Evolutionary conservation across 2,329 filamentous ascomycete genomes (phyloP).

Genomic region (Phyllosticta capitalensis): DNA sequence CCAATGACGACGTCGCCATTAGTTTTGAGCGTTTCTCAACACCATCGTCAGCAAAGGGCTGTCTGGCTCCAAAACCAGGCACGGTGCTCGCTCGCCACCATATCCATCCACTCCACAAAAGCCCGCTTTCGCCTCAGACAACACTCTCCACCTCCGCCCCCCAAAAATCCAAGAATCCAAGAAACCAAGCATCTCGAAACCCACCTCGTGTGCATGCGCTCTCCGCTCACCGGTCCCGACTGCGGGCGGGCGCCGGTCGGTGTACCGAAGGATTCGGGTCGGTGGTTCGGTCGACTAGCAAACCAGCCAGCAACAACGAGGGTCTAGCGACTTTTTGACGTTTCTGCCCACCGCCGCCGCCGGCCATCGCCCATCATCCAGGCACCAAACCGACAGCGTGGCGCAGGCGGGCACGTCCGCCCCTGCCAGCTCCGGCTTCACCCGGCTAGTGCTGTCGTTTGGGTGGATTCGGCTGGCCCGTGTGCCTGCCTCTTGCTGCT

Average conservation of each 20-base stretch:
- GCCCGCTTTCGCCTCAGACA: neutral
- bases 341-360: too few relatives aligned
- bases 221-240: neutral
- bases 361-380: neutral
- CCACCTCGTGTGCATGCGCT: neutral
- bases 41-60: neutral
- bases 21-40: neutral
- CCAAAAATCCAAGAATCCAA: neutral
- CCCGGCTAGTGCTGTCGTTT: neutral
- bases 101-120: neutral
- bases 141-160: neutral
- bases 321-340: neutral
- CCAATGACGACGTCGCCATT: neutral
- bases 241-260: neutral
- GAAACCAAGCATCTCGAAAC: neutral
- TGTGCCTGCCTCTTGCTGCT: neutral
- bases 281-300: too few relatives aligned
- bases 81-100: neutral
- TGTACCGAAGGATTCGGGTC: neutral
- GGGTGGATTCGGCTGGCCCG: neutral
- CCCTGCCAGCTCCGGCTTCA: neutral
- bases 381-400: neutral
- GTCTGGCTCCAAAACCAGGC: neutral
- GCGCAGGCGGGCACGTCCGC: neutral
- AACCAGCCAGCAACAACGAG: too few relatives aligned